Evolutionary conservation across 257 asterid genomes (phyloP), one percentile per base, ranked within the genome.

Genomic region (Agastache rugosa): DNA sequence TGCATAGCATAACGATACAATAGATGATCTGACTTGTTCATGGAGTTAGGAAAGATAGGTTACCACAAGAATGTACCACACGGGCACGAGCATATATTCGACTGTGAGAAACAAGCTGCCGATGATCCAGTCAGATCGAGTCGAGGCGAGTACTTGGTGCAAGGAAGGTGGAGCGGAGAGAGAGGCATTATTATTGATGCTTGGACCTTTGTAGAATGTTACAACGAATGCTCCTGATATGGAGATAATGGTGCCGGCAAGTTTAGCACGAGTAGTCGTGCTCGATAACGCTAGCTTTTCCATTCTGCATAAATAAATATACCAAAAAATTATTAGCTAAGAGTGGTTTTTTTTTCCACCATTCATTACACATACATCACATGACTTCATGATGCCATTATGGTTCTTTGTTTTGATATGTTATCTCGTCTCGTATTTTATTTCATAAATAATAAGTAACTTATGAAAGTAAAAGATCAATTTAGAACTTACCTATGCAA

Each of bases 51-150:
- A 15, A 11, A 23, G 54, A 29, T 17, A 8, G 6, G 67, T 69
- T 12, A 93, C 98, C 96, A 88, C 92, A 70, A 93, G 81, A 61
- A 93, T 93, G 87, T 93, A 93, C 97, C 97, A 93, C 39, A 93
- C 88, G 1, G 98, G 97, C 20, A 89, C 93, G 16, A 93, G 86
- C 66, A 86, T 39, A 31, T 93, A 93, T 48, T 93, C 96, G 19
- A 83, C 84, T 0, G 96, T 63, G 55, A 93, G 96, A 76, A 86
- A 90, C 54, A 91, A 50, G 39, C 97, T 90, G 12, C 97, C 97
- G 12, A 88, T 77, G 48, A 84, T 84, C 98, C 98, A 93, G 39
- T 84, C 76, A 7, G 97, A 83, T 29, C 71, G 89, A 3, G 89
- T 23, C 20, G 91, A 83, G 10, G 59, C 56, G 11, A 83, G 86